Conservation (phyloP, 2,329 filamentous ascomycete genomes). For the Laburnicola sp. region DNA sequence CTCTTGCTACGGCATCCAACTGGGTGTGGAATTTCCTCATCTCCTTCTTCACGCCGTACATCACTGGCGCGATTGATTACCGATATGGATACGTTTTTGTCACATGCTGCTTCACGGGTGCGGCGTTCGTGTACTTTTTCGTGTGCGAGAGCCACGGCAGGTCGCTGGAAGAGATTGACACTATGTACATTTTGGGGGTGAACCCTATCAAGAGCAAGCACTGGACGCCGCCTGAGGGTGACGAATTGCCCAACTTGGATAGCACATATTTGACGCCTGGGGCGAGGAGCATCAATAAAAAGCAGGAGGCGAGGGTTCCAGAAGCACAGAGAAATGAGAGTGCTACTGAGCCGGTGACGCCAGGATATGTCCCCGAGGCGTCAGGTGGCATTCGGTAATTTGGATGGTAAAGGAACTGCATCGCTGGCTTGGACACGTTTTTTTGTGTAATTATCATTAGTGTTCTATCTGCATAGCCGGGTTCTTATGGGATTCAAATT, state of each 20-base stretch:
- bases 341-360: slow-evolving; percentile 6
- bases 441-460: no score
- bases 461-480: no score
- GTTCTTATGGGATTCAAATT: no score
- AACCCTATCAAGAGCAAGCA: slow-evolving; percentile 64
- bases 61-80: slow-evolving; percentile 70
- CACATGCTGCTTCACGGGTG: slow-evolving; percentile 66
- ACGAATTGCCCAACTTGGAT: slow-evolving; percentile 39
- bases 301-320: slow-evolving; percentile 34
- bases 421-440: no score
- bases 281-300: slow-evolving; percentile 41
- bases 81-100: slow-evolving; percentile 76
- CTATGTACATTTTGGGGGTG: slow-evolving; percentile 67
- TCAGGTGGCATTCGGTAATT: not conserved
- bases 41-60: slow-evolving; percentile 77
- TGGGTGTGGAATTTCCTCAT: slow-evolving; percentile 49
- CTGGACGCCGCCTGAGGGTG: slow-evolving; percentile 50
- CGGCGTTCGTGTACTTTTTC: slow-evolving; percentile 73
- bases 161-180: slow-evolving; percentile 75
- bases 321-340: slow-evolving; percentile 28
- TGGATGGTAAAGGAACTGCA: not conserved
- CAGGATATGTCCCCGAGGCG: not conserved
- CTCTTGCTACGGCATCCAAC: slow-evolving; percentile 48
- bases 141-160: slow-evolving; percentile 73
- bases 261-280: slow-evolving; percentile 41